Evolutionary conservation across 768 basidiomycete species (phyloP), one percentile per base, ranked within the genome.

Genomic region (Pleurotus pulmonarius): DNA sequence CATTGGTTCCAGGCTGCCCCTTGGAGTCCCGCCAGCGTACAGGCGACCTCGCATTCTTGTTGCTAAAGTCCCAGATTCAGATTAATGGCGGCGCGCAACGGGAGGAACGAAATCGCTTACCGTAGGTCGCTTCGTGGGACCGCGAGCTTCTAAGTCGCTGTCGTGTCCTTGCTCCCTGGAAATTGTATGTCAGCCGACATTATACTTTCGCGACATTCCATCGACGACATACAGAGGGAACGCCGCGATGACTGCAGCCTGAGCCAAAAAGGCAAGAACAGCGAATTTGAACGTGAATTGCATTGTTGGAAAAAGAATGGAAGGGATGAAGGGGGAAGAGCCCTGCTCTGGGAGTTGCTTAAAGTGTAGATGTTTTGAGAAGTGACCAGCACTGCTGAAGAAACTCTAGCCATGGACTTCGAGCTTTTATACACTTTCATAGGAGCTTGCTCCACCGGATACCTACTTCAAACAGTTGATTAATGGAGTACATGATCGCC

Each of bases 341-440:
- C n/a, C 22, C 37, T 53, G 51, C 51, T 53, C 51, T 34, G 9
- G 29, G 29, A 34, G 29, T 13, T 37, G 48, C n/a, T 34, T 15
- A 16, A n/a, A 29, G 25, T 15, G 48, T 38, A 15, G 22, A 49
- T 38, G 48, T 47, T 12, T 47, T 49, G 48, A 38, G 48, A 49
- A 49, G 48, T 49, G 29, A 49, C 48, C 48, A 49, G 48, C 48
- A 49, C 48, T 49, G 48, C 48, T 49, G 48, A 49, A 15, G 26
- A 49, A 34, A 49, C 48, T n/a, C 20, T 16, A 15, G 16, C n/a
- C 5, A 20, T 47, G 8, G 11, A 24, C 5, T 5, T 20, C 11
- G 13, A 22, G 22, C 46, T 24, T 47, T 47, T 47, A 47, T 47
- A 47, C 22, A 34, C 9, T 34, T 34, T 34, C 29, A 34, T 34